Base-by-base conservation (phyloP, 352 stramenopile genomes). In the Globisporangium nagaii region DNA sequence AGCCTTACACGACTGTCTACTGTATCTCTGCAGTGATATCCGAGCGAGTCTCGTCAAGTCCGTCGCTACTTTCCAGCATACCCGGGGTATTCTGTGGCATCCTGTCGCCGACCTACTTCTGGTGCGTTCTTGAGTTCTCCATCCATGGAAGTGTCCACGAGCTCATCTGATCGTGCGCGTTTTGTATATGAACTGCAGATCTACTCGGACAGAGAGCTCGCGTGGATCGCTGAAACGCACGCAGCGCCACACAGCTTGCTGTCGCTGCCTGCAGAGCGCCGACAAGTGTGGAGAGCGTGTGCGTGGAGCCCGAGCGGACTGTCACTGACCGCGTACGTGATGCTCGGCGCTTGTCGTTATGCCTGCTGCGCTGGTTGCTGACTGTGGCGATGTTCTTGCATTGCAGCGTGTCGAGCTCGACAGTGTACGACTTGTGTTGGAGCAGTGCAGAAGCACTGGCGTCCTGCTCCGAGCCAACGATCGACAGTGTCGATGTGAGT, bases 261-360 rank as follows among this genome's bases (percentile, higher is more conserved):
- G 31, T 48, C 42, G n/a, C 15, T 60, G 25, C 30, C 54, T 32
- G 47, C 25, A 47, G 30, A 24, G 48, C 28, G 11, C 55, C 47
- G 25, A 35, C 20, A 62, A 0, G 49, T 56, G 7, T 73, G 63
- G 58, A 65, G 62, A 17, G 45, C 60, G 3, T 73, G 58, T 25
- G 68, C 60, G 9, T 85, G 75, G 75, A 83, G 68, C 47, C 65
- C 70, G 19, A 75, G 62, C 31, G 75, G 75, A 11, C 40, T 75
- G 32, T 60, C 64, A 30, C 52, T 79, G 9, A 76, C 71, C 17
- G 39, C 73, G 75, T 83, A 43, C 28, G 71, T 52, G 3, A n/a
- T 22, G 20, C n/a, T 7, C 20, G 8, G 22, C 8, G 20, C 13
- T 7, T 22, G 13, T 32, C 8, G 22, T 35, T 45, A n/a, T n/a